phyloP scores from a whole-genome alignment of 352 stramenopile species.

The Globisporangium okanoganense region DNA sequence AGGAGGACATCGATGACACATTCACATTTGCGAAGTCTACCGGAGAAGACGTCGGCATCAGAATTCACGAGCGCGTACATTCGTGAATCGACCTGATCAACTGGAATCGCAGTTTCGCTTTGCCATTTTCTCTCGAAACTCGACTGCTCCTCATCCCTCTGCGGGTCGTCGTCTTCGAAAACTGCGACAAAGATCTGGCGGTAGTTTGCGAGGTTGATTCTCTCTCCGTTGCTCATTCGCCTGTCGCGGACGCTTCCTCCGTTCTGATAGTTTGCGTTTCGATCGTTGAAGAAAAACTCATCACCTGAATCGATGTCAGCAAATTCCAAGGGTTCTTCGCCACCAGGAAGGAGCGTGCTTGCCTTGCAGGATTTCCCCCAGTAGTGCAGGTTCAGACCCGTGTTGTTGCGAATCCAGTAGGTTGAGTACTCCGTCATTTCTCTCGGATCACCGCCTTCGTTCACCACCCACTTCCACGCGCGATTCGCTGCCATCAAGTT shows the following conservation, averaged over 20 bases:
- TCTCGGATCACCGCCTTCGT: slow-evolving; percentile 58
- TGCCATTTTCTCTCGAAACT: slow-evolving; percentile 50
- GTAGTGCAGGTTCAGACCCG: slow-evolving; percentile 71
- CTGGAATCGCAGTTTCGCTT: slow-evolving; percentile 69
- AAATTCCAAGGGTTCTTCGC: slow-evolving; percentile 68
- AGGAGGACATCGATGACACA: slow-evolving; percentile 85
- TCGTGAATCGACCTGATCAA: slow-evolving; percentile 81
- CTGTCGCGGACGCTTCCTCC: slow-evolving; percentile 1
- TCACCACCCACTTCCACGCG: slow-evolving; percentile 74
- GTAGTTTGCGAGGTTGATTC: slow-evolving; percentile 19
- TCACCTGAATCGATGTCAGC: slow-evolving; percentile 16
- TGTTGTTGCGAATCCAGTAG: slow-evolving; percentile 87
- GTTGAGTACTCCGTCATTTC: slow-evolving; percentile 82
- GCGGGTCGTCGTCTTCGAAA: slow-evolving; percentile 39
- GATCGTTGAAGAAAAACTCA: slow-evolving; percentile 2
- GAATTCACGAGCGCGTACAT: slow-evolving; percentile 77
- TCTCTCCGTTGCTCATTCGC: slow-evolving; percentile 14
- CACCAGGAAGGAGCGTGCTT: slow-evolving; percentile 42
- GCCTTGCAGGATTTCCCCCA: slow-evolving; percentile 58
- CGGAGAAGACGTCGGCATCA: slow-evolving; percentile 40
- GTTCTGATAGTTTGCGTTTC: neutral
- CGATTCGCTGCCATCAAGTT: slow-evolving; percentile 74
- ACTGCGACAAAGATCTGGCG: slow-evolving; percentile 73
- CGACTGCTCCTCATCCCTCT: slow-evolving; percentile 22
- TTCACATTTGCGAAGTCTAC: slow-evolving; percentile 69